Conservation (phyloP, 306 rosid species). For the Medicago lupulina region DNA sequence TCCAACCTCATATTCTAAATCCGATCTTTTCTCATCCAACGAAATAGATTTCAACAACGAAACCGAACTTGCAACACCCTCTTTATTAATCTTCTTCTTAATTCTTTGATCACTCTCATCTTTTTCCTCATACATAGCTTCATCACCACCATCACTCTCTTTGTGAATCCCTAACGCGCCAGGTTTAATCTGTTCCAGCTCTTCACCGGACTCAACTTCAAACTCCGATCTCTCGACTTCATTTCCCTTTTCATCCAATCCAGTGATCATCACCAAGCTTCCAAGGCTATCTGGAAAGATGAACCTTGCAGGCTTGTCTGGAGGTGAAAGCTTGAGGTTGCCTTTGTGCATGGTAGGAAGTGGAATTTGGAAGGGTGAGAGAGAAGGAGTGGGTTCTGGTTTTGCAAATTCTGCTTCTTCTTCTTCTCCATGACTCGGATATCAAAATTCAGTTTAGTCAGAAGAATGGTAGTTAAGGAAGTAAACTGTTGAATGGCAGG, state of each 20-base stretch:
- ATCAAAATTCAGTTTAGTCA: slow-evolving; percentile 33
- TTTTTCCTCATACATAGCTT: background rate
- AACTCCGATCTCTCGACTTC: slow-evolving; percentile 42
- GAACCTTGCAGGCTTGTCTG: slow-evolving; percentile 48
- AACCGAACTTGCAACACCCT: slow-evolving; percentile 41
- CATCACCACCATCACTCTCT: slow-evolving; percentile 34
- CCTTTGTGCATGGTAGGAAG: slow-evolving; percentile 63
- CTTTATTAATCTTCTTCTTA: slow-evolving; percentile 44
- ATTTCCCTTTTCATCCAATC: slow-evolving; percentile 50
- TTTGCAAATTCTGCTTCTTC: background rate
- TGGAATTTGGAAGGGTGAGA: background rate
- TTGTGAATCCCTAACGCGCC: slow-evolving; percentile 47
- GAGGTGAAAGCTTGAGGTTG: slow-evolving; percentile 69
- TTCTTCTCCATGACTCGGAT: slow-evolving; percentile 41
- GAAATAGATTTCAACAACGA: slow-evolving; percentile 62
- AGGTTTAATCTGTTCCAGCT: slow-evolving; percentile 76
- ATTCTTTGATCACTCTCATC: slow-evolving; percentile 28
- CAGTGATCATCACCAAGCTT: slow-evolving; percentile 58
- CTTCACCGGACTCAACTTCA: slow-evolving; percentile 67
- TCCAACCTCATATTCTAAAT: slow-evolving; percentile 74
- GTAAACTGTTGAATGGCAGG: slow-evolving; percentile 61
- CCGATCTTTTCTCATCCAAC: slow-evolving; percentile 73
- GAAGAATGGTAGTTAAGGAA: slow-evolving; percentile 60
- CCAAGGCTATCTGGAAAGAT: slow-evolving; percentile 67
- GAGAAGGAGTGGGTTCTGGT: slow-evolving; percentile 6